A percentile compares a stretch with the other conserved stretches of the same genome.
These are phyloP conservation scores for Pouteria glomerata DNA, from an alignment of 148 eudicot species.

Conservation along the genomic window DNA sequence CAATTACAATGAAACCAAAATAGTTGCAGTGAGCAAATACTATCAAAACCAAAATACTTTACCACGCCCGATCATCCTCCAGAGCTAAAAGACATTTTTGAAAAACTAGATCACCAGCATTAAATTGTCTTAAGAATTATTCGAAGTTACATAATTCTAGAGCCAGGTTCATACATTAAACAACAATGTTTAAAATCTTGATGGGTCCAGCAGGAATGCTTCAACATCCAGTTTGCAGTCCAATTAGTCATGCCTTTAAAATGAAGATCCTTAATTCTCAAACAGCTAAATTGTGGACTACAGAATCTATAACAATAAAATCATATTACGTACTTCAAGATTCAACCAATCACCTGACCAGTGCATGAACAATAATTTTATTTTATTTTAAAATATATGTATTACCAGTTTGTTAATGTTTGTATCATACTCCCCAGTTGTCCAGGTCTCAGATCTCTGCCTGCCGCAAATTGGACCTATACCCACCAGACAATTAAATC, in stretches of 20 bases:
- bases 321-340: not conserved
- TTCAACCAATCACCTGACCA: not conserved
- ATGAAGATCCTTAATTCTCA: not conserved
- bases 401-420: slow-evolving; percentile 70
- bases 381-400: slow-evolving; percentile 1
- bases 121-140: not conserved
- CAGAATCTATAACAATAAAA: not conserved
- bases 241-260: not conserved
- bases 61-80: no score
- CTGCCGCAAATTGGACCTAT: slow-evolving; percentile 93
- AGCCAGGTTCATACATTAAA: not conserved
- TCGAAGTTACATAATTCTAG: not conserved
- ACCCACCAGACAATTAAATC: slow-evolving; percentile 6
- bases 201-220: not conserved
- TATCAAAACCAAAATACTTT: no score
- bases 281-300: not conserved
- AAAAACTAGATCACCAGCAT: no score
- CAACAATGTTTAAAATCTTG: not conserved
- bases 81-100: no score
- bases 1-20: no score
- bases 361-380: not conserved
- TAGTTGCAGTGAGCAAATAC: no score
- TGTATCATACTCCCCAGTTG: slow-evolving; percentile 83
- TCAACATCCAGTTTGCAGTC: not conserved
- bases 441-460: slow-evolving; percentile 93